These are phyloP conservation scores for Gossypium aridum DNA, from an alignment of 441 rosid species.

Conservation along the genomic window DNA sequence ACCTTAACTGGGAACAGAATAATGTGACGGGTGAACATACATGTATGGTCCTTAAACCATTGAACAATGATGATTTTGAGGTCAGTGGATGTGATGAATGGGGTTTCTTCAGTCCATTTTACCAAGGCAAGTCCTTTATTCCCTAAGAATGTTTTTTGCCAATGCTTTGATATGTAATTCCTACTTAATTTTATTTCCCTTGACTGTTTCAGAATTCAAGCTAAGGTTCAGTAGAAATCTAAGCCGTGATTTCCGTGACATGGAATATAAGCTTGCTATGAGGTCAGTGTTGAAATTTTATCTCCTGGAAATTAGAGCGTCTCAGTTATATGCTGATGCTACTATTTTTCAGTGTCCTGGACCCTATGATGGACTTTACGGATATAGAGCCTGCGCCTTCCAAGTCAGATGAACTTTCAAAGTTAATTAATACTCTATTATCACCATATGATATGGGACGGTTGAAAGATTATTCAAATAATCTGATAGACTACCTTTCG, in stretches of 20 bases:
- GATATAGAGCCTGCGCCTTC: conserved; percentile 33
- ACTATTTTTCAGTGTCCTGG: conserved; percentile 58
- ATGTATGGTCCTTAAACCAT: conserved; percentile 84
- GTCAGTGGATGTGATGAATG: conserved; percentile 52
- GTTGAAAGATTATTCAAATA: conserved; percentile 68
- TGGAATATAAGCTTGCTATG: conserved; percentile 96
- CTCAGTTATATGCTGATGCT: conserved; percentile 18
- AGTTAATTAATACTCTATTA: conserved; percentile 37
- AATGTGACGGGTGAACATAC: conserved; percentile 90
- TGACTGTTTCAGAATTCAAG: conserved; percentile 55
- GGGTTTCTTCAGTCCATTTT: conserved; percentile 93
- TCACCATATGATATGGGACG: conserved; percentile 72
- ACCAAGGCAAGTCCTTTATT: conserved; percentile 47
- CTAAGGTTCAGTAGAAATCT: conserved; percentile 57
- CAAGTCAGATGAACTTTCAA: conserved; percentile 47
- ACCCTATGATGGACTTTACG: conserved; percentile 72
- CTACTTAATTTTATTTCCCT: background rate
- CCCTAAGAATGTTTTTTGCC: background rate
- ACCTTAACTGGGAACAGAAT: conserved; percentile 44
- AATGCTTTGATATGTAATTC: background rate
- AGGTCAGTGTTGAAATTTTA: conserved; percentile 44
- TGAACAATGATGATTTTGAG: conserved; percentile 66
- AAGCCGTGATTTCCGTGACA: conserved; percentile 43
- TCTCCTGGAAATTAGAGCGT: background rate
- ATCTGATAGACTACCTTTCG: conserved; percentile 63